Evolutionary conservation across 352 stramenopile genomes (phyloP).

Genomic region (Labyrinthula sp.): DNA sequence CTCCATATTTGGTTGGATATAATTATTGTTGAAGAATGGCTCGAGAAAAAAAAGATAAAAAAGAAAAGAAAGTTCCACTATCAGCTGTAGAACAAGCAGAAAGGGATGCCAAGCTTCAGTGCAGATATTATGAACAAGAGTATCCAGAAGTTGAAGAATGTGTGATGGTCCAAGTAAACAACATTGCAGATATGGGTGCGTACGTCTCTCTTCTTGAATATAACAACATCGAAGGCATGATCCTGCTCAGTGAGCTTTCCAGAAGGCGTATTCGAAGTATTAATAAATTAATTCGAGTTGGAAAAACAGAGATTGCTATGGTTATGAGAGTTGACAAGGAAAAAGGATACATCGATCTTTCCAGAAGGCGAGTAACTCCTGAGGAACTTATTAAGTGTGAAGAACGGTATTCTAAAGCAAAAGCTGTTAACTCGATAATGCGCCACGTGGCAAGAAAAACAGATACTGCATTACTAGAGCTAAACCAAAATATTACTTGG

Average conservation of each 20-base stretch:
- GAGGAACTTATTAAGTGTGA: constrained; percentile 97
- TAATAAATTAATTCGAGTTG: constrained; percentile 99
- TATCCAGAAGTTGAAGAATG: constrained; percentile 64
- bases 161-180: constrained; percentile 68
- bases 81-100: constrained; percentile 17
- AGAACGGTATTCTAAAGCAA: constrained; percentile 97
- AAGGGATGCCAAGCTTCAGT: constrained; percentile 17
- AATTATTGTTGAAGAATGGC: too few species aligned
- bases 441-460: constrained; percentile 50
- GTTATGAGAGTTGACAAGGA: constrained; percentile 98
- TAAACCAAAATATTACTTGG: constrained; percentile 81
- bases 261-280: constrained; percentile 95
- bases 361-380: constrained; percentile 89
- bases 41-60: too few species aligned
- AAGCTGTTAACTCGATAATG: constrained; percentile 89
- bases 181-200: constrained; percentile 96
- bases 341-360: constrained; percentile 99
- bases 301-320: constrained; percentile 97
- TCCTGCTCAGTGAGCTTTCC: constrained; percentile 93
- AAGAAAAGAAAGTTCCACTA: too few species aligned
- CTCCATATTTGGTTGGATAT: too few species aligned
- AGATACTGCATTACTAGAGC: constrained; percentile 49
- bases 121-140: constrained; percentile 65
- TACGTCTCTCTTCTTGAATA: constrained; percentile 99
- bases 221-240: constrained; percentile 99